Base-by-base conservation (phyloP, 1,284 basidiomycete genomes). In the Grifola frondosa region DNA sequence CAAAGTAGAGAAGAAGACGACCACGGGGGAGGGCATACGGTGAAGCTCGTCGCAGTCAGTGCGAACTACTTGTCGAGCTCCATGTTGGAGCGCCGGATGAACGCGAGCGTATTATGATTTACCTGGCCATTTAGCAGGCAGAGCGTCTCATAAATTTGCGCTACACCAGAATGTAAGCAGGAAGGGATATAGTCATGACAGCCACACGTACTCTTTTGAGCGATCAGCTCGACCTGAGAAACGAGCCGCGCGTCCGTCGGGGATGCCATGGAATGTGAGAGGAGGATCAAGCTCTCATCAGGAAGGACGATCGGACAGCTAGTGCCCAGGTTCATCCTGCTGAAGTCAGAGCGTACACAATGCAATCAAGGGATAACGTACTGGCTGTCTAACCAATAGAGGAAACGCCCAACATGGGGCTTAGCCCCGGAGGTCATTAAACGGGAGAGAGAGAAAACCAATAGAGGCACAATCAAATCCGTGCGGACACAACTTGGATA, bases 391-490 rank as follows among this genome's bases (percentile, higher is more conserved):
- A n/a, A n/a, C n/a, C n/a, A n/a, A n/a, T n/a, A n/a, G n/a, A n/a
- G n/a, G n/a, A n/a, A n/a, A n/a, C n/a, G n/a, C n/a, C n/a, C n/a
- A n/a, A n/a, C n/a, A n/a, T n/a, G n/a, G n/a, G n/a, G n/a, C n/a
- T n/a, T n/a, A n/a, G n/a, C n/a, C n/a, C n/a, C n/a, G n/a, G n/a
- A n/a, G n/a, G n/a, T n/a, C n/a, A n/a, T n/a, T n/a, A n/a, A n/a
- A n/a, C n/a, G n/a, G n/a, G n/a, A n/a, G n/a, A n/a, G n/a, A n/a
- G n/a, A n/a, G n/a, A n/a, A n/a, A 92, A 91, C 85, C 91, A 91
- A 63, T 95, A 96, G 29, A 94, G 76, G 62, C 91, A 94, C 48
- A 96, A 73, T 93, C 93, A 97, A 47, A 96, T 93, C 37, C 94
- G 77, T 1, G 91, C 89, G 49, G 90, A 91, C 8, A 95, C 84